Conservation (phyloP, 1,284 basidiomycete genomes). For the Coniferiporia sulphurascens region DNA sequence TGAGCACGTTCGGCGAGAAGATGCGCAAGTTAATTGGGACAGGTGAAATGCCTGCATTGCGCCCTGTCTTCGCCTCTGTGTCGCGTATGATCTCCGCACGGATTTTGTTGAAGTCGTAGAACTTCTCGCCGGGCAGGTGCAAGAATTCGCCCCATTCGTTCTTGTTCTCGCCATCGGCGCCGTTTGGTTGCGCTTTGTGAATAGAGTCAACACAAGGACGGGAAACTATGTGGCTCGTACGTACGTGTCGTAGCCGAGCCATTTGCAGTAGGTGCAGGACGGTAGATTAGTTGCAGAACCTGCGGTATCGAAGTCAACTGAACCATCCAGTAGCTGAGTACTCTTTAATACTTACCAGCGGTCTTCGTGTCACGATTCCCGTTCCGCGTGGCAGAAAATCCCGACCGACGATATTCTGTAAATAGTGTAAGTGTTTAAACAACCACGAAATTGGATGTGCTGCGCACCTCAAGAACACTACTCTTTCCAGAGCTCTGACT, state of each 20-base stretch:
- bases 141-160: slow-evolving; percentile 99
- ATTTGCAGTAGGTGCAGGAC: slow-evolving; percentile 44
- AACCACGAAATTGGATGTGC: not conserved
- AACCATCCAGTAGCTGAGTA: slow-evolving; percentile 11
- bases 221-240: slow-evolving; percentile 24
- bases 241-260: slow-evolving; percentile 17
- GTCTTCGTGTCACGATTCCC: slow-evolving; percentile 95
- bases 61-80: slow-evolving; percentile 96
- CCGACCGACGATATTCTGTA: slow-evolving; percentile 92
- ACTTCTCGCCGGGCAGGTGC: slow-evolving; percentile 93
- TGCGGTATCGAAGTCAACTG: slow-evolving; percentile 27
- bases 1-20: slow-evolving; percentile 95
- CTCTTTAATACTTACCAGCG: slow-evolving; percentile 54
- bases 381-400: slow-evolving; percentile 97
- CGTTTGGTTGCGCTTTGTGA: slow-evolving; percentile 40
- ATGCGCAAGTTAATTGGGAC: slow-evolving; percentile 96
- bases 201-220: slow-evolving; percentile 16
- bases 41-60: slow-evolving; percentile 95
- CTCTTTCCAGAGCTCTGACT: slow-evolving; percentile 87
- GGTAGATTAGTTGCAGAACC: slow-evolving; percentile 94
- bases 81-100: slow-evolving; percentile 94
- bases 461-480: slow-evolving; percentile 74
- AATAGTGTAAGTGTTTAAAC: not conserved
- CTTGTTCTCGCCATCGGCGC: slow-evolving; percentile 67
- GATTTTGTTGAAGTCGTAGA: slow-evolving; percentile 96